Evolutionary conservation across 2,329 filamentous ascomycete genomes (phyloP).

Genomic region (Colletotrichum sidae): DNA sequence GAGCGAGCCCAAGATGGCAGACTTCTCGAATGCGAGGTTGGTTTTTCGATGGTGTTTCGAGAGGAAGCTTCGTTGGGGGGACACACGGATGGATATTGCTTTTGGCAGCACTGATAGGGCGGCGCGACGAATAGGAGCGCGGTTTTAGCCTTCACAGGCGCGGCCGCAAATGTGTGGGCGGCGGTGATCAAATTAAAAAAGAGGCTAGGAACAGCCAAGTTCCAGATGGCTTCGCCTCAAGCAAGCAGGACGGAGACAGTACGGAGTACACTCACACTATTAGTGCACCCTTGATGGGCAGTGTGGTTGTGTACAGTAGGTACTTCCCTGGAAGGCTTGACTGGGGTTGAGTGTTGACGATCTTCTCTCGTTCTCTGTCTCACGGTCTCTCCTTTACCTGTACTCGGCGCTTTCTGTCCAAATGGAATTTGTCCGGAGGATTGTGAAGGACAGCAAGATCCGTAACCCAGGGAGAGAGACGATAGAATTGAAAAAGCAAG

Average conservation of each 20-base stretch:
- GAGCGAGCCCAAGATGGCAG: slow-evolving; percentile 31
- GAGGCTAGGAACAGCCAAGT: slow-evolving; percentile 33
- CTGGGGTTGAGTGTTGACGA: neutral
- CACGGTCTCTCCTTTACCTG: too few species aligned
- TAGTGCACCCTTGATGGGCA: too few species aligned
- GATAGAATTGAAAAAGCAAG: slow-evolving; percentile 19
- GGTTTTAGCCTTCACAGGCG: slow-evolving; percentile 35
- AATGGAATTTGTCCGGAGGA: too few species aligned
- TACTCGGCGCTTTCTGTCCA: too few species aligned
- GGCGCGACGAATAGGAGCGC: slow-evolving; percentile 28
- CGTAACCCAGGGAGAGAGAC: slow-evolving; percentile 11
- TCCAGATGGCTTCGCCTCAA: slow-evolving; percentile 12
- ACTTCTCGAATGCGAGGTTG: slow-evolving; percentile 34
- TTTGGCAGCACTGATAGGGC: slow-evolving; percentile 32
- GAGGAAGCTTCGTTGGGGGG: slow-evolving; percentile 33
- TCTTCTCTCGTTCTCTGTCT: too few species aligned
- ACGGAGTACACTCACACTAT: too few species aligned
- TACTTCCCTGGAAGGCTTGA: neutral
- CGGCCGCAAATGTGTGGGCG: slow-evolving; percentile 36
- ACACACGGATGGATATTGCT: slow-evolving; percentile 26
- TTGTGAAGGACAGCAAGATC: neutral
- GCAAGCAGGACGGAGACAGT: too few species aligned
- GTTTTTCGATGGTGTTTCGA: slow-evolving; percentile 36
- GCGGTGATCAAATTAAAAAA: slow-evolving; percentile 36
- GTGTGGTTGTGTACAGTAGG: too few species aligned